Conservation (phyloP, 164 flowering plant genomes). For the Liriodendron chinense region DNA sequence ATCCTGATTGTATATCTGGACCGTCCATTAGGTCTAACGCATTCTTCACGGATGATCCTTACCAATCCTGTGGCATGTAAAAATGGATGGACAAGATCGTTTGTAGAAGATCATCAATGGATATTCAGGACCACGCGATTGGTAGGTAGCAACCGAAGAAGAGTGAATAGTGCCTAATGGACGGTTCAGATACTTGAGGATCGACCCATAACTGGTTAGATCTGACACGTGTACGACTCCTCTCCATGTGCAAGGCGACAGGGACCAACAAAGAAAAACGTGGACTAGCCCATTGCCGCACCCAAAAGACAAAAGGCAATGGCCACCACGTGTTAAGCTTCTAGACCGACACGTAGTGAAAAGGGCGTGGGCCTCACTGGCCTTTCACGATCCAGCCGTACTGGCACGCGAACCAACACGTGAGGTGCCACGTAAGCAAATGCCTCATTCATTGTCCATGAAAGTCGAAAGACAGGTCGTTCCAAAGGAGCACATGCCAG, state of each 20-base stretch:
- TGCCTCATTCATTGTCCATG: neutral
- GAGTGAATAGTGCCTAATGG: too few relatives aligned
- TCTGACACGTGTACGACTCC: neutral
- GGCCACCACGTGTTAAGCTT: neutral
- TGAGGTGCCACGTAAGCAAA: neutral
- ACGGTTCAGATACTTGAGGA: too few relatives aligned
- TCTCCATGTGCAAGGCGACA: neutral
- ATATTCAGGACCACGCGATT: too few relatives aligned
- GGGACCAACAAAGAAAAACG: too few relatives aligned
- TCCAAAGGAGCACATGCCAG: neutral
- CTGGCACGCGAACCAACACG: neutral
- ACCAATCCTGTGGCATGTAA: too few relatives aligned
- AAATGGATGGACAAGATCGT: too few relatives aligned
- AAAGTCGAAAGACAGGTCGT: neutral
- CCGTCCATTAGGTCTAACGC: too few relatives aligned
- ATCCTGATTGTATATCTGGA: too few relatives aligned
- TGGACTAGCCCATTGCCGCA: too few relatives aligned
- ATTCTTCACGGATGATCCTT: too few relatives aligned
- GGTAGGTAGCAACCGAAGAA: too few relatives aligned
- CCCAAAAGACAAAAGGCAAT: neutral
- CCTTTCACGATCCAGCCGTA: neutral
- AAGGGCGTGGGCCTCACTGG: neutral
- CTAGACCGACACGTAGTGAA: neutral
- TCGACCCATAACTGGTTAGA: neutral
- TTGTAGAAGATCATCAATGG: too few relatives aligned